Base-by-base conservation (phyloP, 441 rosid genomes). In the Brassica hybrid region DNA sequence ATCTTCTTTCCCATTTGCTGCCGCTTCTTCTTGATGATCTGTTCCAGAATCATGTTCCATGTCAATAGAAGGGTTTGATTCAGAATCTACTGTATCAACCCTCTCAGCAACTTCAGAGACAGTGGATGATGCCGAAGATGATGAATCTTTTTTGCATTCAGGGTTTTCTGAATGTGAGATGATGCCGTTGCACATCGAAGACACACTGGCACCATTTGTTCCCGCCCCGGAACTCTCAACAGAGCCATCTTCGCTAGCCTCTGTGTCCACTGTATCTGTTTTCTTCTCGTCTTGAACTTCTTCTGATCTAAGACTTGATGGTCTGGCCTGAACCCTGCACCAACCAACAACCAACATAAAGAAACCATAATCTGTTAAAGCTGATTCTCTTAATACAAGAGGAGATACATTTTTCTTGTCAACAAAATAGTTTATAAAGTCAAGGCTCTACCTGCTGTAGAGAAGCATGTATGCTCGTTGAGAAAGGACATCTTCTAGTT, bases 391-490 rank as follows among this genome's bases (percentile, higher is more conserved):
- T 6, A 62, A 30, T n/a, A n/a, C n/a, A n/a, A n/a, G n/a, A n/a
- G n/a, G n/a, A n/a, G n/a, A n/a, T n/a, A n/a, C n/a, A n/a, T n/a
- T n/a, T n/a, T n/a, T 50, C 34, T 48, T 32, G 45, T 14, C 10
- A 56, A 21, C 18, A 60, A 45, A 76, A 45, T 18, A 23, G 2
- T 4, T n/a, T n/a, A n/a, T n/a, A n/a, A n/a, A n/a, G n/a, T n/a
- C n/a, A 27, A 65, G 67, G 56, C 43, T 57, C 9, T 65, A 96
- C 99, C 99, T 91, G 94, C 88, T 91, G 76, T 96, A 94, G 76
- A 93, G 84, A 65, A 96, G 97, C 99, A 96, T 94, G 81, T 94
- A 96, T 60, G 98, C 99, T 68, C 93, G 91, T 81, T 91, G 90
- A 74, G 96, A 90, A 85, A 96, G 94, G 14, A 96, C 99, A 80